Evolutionary conservation across 2,329 filamentous ascomycete species (phyloP), one percentile per base, ranked within the genome.

Genomic region (Penicillium decumbens): DNA sequence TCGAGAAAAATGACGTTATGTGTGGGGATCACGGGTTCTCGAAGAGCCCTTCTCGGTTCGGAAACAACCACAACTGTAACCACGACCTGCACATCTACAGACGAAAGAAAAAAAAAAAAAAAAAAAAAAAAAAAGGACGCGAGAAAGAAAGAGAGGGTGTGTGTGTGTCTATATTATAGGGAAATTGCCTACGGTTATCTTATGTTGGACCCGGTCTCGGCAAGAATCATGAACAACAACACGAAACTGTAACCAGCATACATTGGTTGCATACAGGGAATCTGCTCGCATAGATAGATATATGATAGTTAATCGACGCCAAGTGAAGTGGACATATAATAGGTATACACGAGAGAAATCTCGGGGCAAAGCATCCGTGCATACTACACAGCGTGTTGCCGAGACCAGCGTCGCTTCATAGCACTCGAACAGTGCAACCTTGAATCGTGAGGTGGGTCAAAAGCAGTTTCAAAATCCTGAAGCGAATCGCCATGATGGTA

Each of bases 1-100:
- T 57, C 54, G 49, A 51, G 57, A 60, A 57, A 51, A 49, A 59
- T 56, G 54, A 61, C 52, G 62, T 63, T 59, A 58, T 58, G 56
- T 58, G 53, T 61, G 61, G 61, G 51, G 57, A 58, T 51, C 54
- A 57, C 56, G 54, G 47, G 51, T 43, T 51, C 47, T 24, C 42
- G 23, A 33, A 41, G 7, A 28, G 30, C 47, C 45, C 48, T 40
- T 40, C 18, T 56, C 49, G 45, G 41, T 45, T 56, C 55, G 50
- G 47, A 49, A 35, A 35, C 32, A 29, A 29, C 28, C 12, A 29
- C 27, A 9, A 29, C 28, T 13, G 28, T 13, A 29, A 29, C 28
- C 28, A 29, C 10, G 4, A 10, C 28, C 27, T 29, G 28, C 4
- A 13, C 28, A 29, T 12, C 28, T 29, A 29, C 8, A 29, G 27